Conservation (phyloP, 371 early-diverging fungal species). For the Phascolomyces articulosus region DNA sequence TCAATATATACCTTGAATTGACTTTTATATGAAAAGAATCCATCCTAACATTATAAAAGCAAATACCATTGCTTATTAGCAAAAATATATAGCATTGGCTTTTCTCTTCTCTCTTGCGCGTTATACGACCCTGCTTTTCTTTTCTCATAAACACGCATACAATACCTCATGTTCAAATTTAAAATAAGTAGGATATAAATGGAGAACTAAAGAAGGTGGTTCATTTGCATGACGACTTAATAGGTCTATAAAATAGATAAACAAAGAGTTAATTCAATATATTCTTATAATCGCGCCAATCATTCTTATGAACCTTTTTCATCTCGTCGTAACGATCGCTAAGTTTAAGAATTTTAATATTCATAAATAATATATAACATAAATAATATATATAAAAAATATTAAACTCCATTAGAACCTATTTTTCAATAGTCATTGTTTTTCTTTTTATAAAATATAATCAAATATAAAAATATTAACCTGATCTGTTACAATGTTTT, state of each 20-base stretch:
- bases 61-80: no score
- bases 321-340: conserved; percentile 18
- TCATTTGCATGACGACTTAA: conserved; percentile 44
- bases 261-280: not conserved
- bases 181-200: conserved; percentile 65
- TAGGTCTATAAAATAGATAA: conserved; percentile 30
- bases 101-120: no score
- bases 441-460: no score
- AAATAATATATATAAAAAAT: no score
- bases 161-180: conserved; percentile 67
- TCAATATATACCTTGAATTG: conserved; percentile 72
- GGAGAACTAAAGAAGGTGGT: conserved; percentile 58
- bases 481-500: conserved; percentile 6
- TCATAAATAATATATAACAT: not conserved
- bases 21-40: conserved; percentile 66
- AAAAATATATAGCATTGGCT: no score
- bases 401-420: no score
- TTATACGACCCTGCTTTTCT: no score
- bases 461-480: not conserved
- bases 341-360: not conserved
- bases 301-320: conserved; percentile 16
- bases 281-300: not conserved
- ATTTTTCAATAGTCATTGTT: no score
- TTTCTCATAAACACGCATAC: not conserved
- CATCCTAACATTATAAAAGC: conserved; percentile 40